Conservation (phyloP, 352 stramenopile genomes). For the Phytopythium delawarense region DNA sequence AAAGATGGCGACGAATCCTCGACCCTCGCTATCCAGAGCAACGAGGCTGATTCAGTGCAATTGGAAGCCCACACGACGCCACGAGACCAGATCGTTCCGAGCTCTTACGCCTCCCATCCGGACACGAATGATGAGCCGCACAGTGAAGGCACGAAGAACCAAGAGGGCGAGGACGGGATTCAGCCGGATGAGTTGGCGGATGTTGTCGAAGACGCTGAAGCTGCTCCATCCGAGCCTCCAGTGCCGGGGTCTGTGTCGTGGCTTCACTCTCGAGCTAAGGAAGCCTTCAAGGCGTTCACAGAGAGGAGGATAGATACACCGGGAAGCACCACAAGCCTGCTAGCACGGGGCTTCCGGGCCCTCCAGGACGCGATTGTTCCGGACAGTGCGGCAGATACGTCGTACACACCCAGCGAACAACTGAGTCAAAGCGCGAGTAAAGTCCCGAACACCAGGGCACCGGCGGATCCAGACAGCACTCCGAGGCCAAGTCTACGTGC, state of each 20-base stretch:
- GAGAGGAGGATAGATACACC: conserved; percentile 1
- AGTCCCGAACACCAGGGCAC: neutral
- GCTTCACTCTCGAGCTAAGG: conserved; percentile 5
- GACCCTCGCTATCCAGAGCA: neutral
- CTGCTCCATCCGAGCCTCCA: neutral
- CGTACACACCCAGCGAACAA: neutral
- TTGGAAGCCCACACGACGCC: neutral
- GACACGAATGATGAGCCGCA: neutral
- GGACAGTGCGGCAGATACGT: neutral
- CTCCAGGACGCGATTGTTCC: conserved; percentile 3
- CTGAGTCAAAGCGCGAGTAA: conserved; percentile 2
- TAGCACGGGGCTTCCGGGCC: conserved; percentile 4
- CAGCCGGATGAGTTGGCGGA: neutral
- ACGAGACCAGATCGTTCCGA: conserved; percentile 3
- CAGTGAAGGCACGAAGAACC: neutral
- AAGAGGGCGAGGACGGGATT: neutral
- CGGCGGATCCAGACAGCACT: neutral
- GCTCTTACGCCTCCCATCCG: neutral
- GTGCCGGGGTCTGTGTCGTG: conserved; percentile 1
- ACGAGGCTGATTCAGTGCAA: neutral
- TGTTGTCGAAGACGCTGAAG: neutral
- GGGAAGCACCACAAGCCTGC: neutral
- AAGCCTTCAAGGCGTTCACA: conserved; percentile 2
- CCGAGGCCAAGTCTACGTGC: neutral
- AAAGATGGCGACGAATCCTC: neutral